Evolutionary conservation across 768 basidiomycete genomes (phyloP), one percentile per base, ranked within the genome.

Genomic region (Tylopilus sp.): DNA sequence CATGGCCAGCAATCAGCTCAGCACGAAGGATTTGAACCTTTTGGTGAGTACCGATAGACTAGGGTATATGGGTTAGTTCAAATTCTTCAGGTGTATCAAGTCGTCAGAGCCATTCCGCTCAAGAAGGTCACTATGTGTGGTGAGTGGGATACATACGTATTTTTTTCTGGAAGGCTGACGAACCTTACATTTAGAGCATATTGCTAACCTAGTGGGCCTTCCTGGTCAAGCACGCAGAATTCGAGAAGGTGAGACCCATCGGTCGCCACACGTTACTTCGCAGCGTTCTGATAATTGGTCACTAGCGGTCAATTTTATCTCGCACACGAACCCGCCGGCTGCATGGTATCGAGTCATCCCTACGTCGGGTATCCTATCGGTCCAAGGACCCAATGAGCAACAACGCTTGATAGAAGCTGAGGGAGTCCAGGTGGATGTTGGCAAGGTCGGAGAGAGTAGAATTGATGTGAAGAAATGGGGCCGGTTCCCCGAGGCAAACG

Each of bases 291-390:
- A 49, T 44, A 17, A 49, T 39, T 2, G 9, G 18, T 22, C 4
- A 5, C 20, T 22, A 89, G 89, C 88, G n/a, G 77, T 91, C 40
- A 89, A 88, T 61, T 85, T 82, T 58, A 72, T 90, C 13, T 75
- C 79, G 1, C 76, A 76, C 40, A 72, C 77, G 0, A 75, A 71
- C 47, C 83, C 83, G 2, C 81, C 84, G 8, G 79, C 90, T 2
- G 86, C 89, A 1, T 91, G 89, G 88, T 76, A 91, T 53, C 80
- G 89, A 17, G 86, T 91, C 13, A 71, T 91, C 13, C 73, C 79
- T 2, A 75, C 86, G 1, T 78, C 81, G 0, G 88, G 88, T 3
- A 65, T 76, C 0, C 82, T 89, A 55, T 89, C 88, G 0, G 87
- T 90, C 5, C 48, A 57, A 10, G 53, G 55, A 22, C 40, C 42